Conservation (phyloP, 176 grass and related monocot genomes). For the Chloris gayana region DNA sequence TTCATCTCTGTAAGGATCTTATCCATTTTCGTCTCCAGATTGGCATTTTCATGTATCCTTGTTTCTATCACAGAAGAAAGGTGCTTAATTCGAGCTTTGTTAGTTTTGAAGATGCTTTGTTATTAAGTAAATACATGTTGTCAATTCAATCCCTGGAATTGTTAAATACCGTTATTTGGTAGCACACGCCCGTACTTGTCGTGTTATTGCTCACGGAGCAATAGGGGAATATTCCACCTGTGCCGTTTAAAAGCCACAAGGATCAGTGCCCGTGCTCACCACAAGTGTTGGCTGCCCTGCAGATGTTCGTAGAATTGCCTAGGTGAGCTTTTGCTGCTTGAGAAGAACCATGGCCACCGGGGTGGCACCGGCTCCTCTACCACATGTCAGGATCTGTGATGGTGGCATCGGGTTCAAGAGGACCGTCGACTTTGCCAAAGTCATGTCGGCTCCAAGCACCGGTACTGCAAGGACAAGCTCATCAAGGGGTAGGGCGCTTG, state of each 20-base stretch:
- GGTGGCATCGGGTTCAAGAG: constrained; percentile 65
- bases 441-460: constrained; percentile 38
- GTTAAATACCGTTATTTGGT: constrained; percentile 8
- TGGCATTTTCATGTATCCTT: neutral
- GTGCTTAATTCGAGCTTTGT: neutral
- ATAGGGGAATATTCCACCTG: constrained; percentile 45
- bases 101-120: neutral
- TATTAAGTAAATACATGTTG: neutral
- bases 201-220: constrained; percentile 17
- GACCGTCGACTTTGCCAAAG: constrained; percentile 83
- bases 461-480: constrained; percentile 37
- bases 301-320: constrained; percentile 59
- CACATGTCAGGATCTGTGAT: constrained; percentile 58
- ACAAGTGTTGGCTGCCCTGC: constrained; percentile 21
- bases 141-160: constrained; percentile 13
- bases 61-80: neutral
- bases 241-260: constrained; percentile 9
- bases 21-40: neutral
- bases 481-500: constrained; percentile 47
- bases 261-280: neutral
- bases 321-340: constrained; percentile 21
- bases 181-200: constrained; percentile 31
- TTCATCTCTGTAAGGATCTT: too few relatives aligned
- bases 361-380: constrained; percentile 62
- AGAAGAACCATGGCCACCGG: constrained; percentile 58